Conservation (phyloP, 2,329 filamentous ascomycete species). For the Xylaria sp. region DNA sequence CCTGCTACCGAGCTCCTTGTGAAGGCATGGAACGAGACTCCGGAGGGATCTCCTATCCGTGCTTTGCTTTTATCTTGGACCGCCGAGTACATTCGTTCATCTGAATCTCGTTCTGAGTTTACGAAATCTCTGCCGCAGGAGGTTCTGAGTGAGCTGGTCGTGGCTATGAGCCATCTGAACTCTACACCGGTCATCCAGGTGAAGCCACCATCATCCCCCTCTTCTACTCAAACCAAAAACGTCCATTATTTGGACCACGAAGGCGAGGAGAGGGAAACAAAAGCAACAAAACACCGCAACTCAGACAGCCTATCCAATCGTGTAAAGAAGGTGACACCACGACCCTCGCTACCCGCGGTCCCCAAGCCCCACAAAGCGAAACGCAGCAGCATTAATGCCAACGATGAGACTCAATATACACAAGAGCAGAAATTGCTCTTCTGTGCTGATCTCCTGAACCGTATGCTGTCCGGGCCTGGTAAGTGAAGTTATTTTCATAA, state of each 20-base stretch:
- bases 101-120: conserved; percentile 61
- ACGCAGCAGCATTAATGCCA: conserved; percentile 36
- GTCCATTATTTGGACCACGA: conserved; percentile 56
- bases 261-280: conserved; percentile 47
- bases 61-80: conserved; percentile 65
- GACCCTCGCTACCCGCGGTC: conserved; percentile 40
- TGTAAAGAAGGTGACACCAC: conserved; percentile 38
- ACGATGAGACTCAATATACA: conserved; percentile 42
- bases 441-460: conserved; percentile 61
- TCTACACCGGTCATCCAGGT: conserved; percentile 44
- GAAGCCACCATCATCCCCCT: conserved; percentile 31
- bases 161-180: conserved; percentile 64
- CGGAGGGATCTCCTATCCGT: conserved; percentile 64
- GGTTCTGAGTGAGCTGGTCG: conserved; percentile 66
- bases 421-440: conserved; percentile 59
- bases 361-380: conserved; percentile 41
- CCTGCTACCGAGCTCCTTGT: conserved; percentile 64
- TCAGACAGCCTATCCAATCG: conserved; percentile 42
- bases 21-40: conserved; percentile 66
- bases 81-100: conserved; percentile 66
- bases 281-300: conserved; percentile 47
- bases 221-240: conserved; percentile 48
- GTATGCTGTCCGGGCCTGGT: conserved; percentile 69
- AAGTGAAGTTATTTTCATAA: conserved; percentile 30
- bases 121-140: conserved; percentile 66